A percentile compares a stretch with the other conserved stretches of the same genome.
Conservation (phyloP, 495 filamentous ascomycete genomes). For the Aspergillus sparsus region DNA sequence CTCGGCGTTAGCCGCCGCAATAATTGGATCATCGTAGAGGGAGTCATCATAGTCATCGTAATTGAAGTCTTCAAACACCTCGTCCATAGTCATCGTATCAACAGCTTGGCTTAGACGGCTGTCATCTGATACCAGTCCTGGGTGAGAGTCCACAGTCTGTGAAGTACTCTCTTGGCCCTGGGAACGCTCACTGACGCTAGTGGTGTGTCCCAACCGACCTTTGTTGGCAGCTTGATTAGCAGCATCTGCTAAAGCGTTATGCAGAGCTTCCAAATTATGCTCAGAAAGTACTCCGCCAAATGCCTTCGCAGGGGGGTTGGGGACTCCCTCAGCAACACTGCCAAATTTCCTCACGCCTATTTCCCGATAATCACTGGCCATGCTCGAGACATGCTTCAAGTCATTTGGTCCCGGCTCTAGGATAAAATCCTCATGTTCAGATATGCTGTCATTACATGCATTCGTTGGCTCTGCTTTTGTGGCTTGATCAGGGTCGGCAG, state of each 20-base stretch:
- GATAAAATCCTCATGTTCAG: slow-evolving; percentile 19
- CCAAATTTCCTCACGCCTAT: slow-evolving; percentile 29
- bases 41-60: slow-evolving; percentile 62
- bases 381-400: slow-evolving; percentile 44
- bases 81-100: slow-evolving; percentile 39
- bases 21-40: slow-evolving; percentile 81
- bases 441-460: slow-evolving; percentile 17
- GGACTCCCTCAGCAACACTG: slow-evolving; percentile 32
- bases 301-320: slow-evolving; percentile 33
- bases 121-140: slow-evolving; percentile 50
- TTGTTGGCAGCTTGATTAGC: slow-evolving; percentile 71
- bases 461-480: slow-evolving; percentile 18
- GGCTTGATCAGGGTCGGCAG: slow-evolving; percentile 16
- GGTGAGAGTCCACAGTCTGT: slow-evolving; percentile 49
- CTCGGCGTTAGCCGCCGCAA: slow-evolving; percentile 92
- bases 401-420: slow-evolving; percentile 5
- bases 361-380: slow-evolving; percentile 41
- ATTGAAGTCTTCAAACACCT: slow-evolving; percentile 56
- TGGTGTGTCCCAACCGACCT: slow-evolving; percentile 62
- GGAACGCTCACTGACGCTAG: slow-evolving; percentile 46
- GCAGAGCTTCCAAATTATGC: slow-evolving; percentile 69
- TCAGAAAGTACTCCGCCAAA: slow-evolving; percentile 50
- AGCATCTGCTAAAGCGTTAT: slow-evolving; percentile 77
- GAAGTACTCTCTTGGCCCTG: slow-evolving; percentile 40
- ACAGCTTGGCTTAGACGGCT: slow-evolving; percentile 45